A percentile compares a stretch with the other conserved stretches of the same genome.
Evolutionary conservation across 352 stramenopile species (phyloP).

Genomic region (Pythium insidiosum): DNA sequence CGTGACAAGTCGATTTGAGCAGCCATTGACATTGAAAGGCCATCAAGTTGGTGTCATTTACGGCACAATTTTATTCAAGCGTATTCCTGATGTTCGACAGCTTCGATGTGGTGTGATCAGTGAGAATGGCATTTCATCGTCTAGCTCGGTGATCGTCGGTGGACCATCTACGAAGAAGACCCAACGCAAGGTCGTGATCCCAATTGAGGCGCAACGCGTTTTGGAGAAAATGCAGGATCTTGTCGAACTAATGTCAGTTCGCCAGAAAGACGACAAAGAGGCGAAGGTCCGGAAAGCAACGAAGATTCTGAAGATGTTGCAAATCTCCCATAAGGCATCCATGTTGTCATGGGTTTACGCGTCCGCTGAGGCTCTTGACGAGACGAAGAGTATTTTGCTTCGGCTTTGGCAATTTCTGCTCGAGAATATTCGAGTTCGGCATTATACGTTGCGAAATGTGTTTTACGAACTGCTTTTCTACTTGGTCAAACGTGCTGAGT

Average conservation of each 20-base stretch:
- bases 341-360: conserved; percentile 88
- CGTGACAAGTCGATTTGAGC: conserved; percentile 82
- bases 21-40: conserved; percentile 80
- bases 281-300: conserved; percentile 85
- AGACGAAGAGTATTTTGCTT: conserved; percentile 83
- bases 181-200: conserved; percentile 72
- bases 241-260: conserved; percentile 80
- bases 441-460: conserved; percentile 85
- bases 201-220: conserved; percentile 78
- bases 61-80: conserved; percentile 83
- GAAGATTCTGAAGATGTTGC: conserved; percentile 87
- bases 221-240: conserved; percentile 87
- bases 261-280: conserved; percentile 87
- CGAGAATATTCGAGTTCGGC: conserved; percentile 86
- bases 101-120: conserved; percentile 83
- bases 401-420: conserved; percentile 84
- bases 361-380: conserved; percentile 71
- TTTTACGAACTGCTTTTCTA: conserved; percentile 88
- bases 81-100: conserved; percentile 84
- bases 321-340: conserved; percentile 85
- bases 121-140: conserved; percentile 83
- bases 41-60: conserved; percentile 85
- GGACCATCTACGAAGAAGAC: conserved; percentile 47
- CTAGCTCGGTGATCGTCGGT: conserved; percentile 82
- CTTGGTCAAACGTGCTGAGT: conserved; percentile 78